Evolutionary conservation across 176 grass and related monocot species (phyloP).

Genomic region (Neostapfia colusana): DNA sequence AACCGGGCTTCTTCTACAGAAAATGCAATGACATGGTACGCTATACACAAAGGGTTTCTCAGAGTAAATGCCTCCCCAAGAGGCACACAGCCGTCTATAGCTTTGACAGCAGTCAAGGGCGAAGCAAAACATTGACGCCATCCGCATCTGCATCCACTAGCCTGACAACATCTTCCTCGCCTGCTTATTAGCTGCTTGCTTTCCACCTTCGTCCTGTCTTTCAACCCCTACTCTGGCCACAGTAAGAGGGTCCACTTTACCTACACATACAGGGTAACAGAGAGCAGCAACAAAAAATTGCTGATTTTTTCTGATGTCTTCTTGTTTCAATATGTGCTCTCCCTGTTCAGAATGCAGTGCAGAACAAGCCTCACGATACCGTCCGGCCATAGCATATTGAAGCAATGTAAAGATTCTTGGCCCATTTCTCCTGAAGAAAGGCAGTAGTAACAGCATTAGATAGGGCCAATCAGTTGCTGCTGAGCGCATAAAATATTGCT

Average conservation of each 20-base stretch:
- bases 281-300: slow-evolving; percentile 46
- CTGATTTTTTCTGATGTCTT: slow-evolving; percentile 36
- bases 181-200: slow-evolving; percentile 44
- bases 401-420: slow-evolving; percentile 96
- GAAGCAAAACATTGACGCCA: slow-evolving; percentile 45
- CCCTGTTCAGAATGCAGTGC: slow-evolving; percentile 34
- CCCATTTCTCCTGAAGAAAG: slow-evolving; percentile 88
- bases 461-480: neutral
- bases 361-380: slow-evolving; percentile 56
- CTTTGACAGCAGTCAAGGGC: slow-evolving; percentile 35
- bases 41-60: slow-evolving; percentile 55
- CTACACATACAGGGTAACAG: slow-evolving; percentile 50
- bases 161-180: slow-evolving; percentile 28
- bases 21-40: slow-evolving; percentile 42
- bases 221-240: slow-evolving; percentile 28
- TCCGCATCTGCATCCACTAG: slow-evolving; percentile 29
- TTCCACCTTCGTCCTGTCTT: slow-evolving; percentile 31
- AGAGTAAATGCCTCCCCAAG: slow-evolving; percentile 38
- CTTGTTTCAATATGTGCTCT: slow-evolving; percentile 37
- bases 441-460: neutral
- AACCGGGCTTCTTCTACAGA: slow-evolving; percentile 45
- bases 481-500: neutral
- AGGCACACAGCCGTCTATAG: slow-evolving; percentile 35
- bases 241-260: slow-evolving; percentile 46
- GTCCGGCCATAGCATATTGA: slow-evolving; percentile 88